phyloP scores from a whole-genome alignment of 345 rosid species.

The Salix suchowensis region DNA sequence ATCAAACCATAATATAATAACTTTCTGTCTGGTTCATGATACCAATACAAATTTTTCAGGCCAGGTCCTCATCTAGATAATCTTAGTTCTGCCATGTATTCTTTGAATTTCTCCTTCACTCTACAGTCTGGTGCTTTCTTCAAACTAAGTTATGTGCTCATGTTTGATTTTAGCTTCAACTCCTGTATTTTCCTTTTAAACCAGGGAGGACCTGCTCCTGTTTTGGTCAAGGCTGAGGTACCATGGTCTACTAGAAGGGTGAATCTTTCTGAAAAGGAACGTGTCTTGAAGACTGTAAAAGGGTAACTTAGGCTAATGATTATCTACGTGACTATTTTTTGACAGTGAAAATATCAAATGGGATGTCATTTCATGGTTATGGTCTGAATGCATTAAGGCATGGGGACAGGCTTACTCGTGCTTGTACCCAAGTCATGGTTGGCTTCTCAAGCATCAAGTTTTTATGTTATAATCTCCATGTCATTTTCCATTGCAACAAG shows the following conservation, averaged over 20 bases:
- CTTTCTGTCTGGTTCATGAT: too few relatives aligned
- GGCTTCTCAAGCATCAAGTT: not conserved
- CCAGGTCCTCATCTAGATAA: too few relatives aligned
- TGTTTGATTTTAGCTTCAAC: conserved; percentile 2
- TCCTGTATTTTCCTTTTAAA: conserved; percentile 8
- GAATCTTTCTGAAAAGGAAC: conserved; percentile 73
- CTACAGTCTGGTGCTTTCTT: not conserved
- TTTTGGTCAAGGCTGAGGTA: conserved; percentile 73
- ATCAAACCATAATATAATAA: too few relatives aligned
- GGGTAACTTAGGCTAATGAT: conserved; percentile 48
- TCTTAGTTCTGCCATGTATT: not conserved
- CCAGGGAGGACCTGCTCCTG: conserved; percentile 70
- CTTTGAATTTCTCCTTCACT: not conserved
- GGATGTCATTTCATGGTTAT: not conserved
- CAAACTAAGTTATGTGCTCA: too few relatives aligned
- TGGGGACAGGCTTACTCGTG: not conserved
- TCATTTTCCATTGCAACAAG: not conserved
- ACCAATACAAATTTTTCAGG: too few relatives aligned
- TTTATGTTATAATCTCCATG: too few relatives aligned
- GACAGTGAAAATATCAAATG: not conserved
- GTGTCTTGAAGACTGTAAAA: conserved; percentile 78
- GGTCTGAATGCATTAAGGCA: not conserved
- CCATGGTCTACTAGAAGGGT: conserved; percentile 91
- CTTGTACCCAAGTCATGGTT: not conserved
- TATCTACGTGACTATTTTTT: not conserved